Evolutionary conservation across 2,329 filamentous ascomycete genomes (phyloP), one percentile per base, ranked within the genome.

Genomic region (Celoporthe dispersa): DNA sequence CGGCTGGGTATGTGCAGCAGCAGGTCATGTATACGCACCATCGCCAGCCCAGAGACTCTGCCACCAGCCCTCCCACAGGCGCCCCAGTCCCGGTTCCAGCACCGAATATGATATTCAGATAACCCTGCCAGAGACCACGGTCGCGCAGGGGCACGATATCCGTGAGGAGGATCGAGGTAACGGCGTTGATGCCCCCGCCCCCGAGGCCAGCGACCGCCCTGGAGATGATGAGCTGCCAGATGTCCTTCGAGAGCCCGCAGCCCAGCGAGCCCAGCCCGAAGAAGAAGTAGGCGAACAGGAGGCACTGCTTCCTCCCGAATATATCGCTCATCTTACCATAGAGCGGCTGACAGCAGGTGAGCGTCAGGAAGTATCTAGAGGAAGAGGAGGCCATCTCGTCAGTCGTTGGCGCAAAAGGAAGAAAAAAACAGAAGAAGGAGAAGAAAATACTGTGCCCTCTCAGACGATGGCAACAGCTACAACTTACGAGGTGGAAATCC

Each of bases 271-370:
- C 79, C 0, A 77, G 74, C 0, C 73, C 67, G 3, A 69, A 76
- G 1, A 75, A 78, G 25, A 82, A 80, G 64, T 81, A 81, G 0
- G 88, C 89, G 73, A 90, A 88, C 7, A 93, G 81, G 7, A 94
- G 81, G 73, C 87, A 89, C 75, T 84, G 75, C 75, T 92, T 92
- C 7, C 91, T 86, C 14, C 91, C 90, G 74, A 92, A 92, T 41
- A 93, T 91, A 67, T 77, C 76, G 16, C 73, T 76, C 9, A 77
- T 68, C 57, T 76, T 75, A n/a, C 76, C 75, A 63, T 91, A 94
- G 0, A 94, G 81, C 0, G 92, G 92, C 77, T 94, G 92, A 74
- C 91, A 93, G 31, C 90, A 90, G 3, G 91, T 92, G 66, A 93
- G 80, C 1, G 92, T 93, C 66, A 94, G 83, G 75, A 94, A 91